Evolutionary conservation across 116 monocot species (phyloP), one percentile per base, ranked within the genome.

Genomic region (Posidonia oceanica): DNA sequence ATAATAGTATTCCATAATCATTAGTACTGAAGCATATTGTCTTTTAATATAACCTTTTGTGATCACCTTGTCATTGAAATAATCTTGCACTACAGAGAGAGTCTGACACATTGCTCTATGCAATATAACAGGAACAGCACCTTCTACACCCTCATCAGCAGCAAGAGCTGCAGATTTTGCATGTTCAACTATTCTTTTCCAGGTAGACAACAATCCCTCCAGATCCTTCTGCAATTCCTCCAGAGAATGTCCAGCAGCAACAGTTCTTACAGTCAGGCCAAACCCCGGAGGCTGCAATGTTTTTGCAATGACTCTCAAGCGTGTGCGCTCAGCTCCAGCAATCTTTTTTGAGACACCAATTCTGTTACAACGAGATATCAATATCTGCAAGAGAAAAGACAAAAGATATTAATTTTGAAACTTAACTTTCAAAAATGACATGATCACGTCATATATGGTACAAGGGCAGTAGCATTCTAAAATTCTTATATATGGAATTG

Each of bases 271-370:
- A 41, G 92, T 91, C 69, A 97, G 80, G 77, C 87, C 87, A 79
- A 97, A 88, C 41, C 87, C 92, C 48, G 82, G 69, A 0, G 92
- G 91, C 66, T 89, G 84, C 66, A 91, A 66, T 22, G 76, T 70
- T 80, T 89, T 91, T 55, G 89, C 89, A 70, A 96, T 96, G 60
- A 78, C 85, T 66, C 80, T 83, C 64, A 96, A 78, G 29, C 91
- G 85, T 71, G 87, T 83, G 16, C 92, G 79, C 71, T 96, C 96
- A 40, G 22, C 56, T n/a, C 96, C 89, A 38, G 80, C 79, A 13
- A 96, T 96, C 78, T 97, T 97, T 71, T 87, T 89, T 16, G 92
- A 97, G 11, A 97, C 89, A 36, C 96, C 96, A 76, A 87, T 85
- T 82, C 83, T 86, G 72, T 79, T 77, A 70, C 83, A 85, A 14